A percentile compares a stretch with the other conserved stretches of the same genome.
Evolutionary conservation across 805 yeast species (phyloP).

Genomic region (Lipomyces chichibuensis): DNA sequence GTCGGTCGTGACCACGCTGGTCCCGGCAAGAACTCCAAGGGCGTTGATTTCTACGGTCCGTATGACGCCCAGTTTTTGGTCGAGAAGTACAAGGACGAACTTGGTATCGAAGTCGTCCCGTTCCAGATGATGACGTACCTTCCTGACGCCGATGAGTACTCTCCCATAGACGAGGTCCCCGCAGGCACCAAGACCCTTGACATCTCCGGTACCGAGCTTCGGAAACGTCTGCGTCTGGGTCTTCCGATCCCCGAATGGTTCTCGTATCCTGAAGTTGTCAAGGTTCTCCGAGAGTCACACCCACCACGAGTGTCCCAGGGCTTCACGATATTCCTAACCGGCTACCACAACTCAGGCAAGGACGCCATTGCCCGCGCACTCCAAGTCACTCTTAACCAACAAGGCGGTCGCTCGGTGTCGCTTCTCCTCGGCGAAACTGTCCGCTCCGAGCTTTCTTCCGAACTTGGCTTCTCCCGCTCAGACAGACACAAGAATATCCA

Average conservation of each 20-base stretch:
- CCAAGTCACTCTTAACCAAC: conserved; percentile 87
- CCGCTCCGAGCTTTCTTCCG: conserved; percentile 47
- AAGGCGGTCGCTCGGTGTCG: conserved; percentile 80
- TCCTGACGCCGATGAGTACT: conserved; percentile 93
- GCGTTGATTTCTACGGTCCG: conserved; percentile 94
- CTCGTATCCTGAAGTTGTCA: conserved; percentile 94
- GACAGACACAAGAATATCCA: conserved; percentile 49
- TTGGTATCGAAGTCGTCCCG: conserved; percentile 89
- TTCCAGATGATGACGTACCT: conserved; percentile 95
- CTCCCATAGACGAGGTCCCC: conserved; percentile 91
- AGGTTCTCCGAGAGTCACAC: conserved; percentile 84
- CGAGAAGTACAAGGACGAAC: conserved; percentile 71
- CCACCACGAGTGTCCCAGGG: conserved; percentile 93
- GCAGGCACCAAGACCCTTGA: conserved; percentile 78
- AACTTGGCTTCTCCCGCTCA: conserved; percentile 48
- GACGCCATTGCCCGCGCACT: conserved; percentile 77
- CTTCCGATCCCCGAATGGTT: conserved; percentile 94
- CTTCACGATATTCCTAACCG: conserved; percentile 71
- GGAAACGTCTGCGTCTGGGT: conserved; percentile 84
- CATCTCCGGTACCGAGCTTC: conserved; percentile 92
- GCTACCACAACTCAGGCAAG: conserved; percentile 61
- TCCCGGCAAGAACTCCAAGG: conserved; percentile 85
- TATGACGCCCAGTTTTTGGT: conserved; percentile 94
- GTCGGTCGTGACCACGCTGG: conserved; percentile 99
- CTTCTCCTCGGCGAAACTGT: conserved; percentile 55